Evolutionary conservation across 148 eudicot species (phyloP), one percentile per base, ranked within the genome.

Genomic region (Arctostaphylos glauca): DNA sequence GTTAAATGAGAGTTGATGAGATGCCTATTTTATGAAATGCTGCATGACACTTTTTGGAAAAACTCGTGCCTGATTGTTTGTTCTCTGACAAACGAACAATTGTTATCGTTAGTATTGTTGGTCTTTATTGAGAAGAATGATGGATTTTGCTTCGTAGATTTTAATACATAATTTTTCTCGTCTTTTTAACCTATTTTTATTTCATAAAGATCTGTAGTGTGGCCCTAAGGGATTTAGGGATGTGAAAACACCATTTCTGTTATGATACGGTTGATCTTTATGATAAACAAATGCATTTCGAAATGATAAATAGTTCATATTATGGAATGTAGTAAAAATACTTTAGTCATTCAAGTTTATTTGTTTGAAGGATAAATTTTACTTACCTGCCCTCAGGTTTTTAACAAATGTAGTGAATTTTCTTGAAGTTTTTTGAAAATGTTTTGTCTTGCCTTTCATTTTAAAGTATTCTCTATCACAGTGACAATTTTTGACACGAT

Each of bases 1-100:
- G 21, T 88, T 96, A 87, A 98, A 94, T 59, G 98, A 96, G 68
- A 87, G 83, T 72, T 95, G 87, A 91, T 18, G 5, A 5, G 10
- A 14, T 5, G 38, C 18, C 60, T 60, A 10, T 13, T 5, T 5
- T 76, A 53, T 68, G 6, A 16, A 46, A 43, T 72, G 19, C 49
- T 43, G 23, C 9, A 72, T 16, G 41, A 52, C 52, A 38, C 10
- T 77, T 14, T 16, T 77, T 31, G 23, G 8, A 38, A 21, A 14
- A 23, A 53, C n/a, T 53, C 2, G 0, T 53, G 79, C 47, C 16
- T 25, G 46, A 44, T 25, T 76, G 59, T n/a, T 76, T 10, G 21
- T 5, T 25, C 9, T 55, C 67, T 5, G 50, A 56, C 18, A 41
- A 56, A 56, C 56, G 23, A 14, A 14, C 13, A 13, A 4, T 52